Base-by-base conservation (phyloP, 371 early-diverging fungal species). In the Syncephalastrum contaminatum region DNA sequence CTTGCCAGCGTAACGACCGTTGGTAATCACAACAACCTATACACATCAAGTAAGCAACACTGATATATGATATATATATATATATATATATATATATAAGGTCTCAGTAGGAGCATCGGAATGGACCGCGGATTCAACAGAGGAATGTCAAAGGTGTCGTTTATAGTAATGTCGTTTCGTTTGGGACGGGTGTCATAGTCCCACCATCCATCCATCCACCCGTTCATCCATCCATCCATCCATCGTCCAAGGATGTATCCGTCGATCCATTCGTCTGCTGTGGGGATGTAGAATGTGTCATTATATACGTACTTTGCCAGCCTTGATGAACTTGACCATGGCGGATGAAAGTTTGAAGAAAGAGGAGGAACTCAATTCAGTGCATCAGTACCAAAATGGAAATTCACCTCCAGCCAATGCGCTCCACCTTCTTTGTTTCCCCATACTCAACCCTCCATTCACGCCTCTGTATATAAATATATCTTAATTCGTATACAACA, bases 1-100 rank as follows among this genome's bases (percentile, higher is more conserved):
- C 85, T 94, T 95, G 66, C 98, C 98, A 80, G 98, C 97, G 75
- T 89, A 92, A 69, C 96, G 93, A 68, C 98, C 98, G 75, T 94
- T 90, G 56, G 96, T 90, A 77, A 98, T 81, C 64, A 98, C 88
- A 63, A 94, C 97, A 70, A 96, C 97, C 92, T 97, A 70, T 24
- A 39, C 8, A 30, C 0, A 2, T 30, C 36, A 12, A 30, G 43
- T 16, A 43, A 20, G n/a, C 18, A 27, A 49, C 45, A 47, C 12
- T 25, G 20, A 21, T 30, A 43, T 4, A 22, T n/a, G n/a, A n/a
- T n/a, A n/a, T n/a, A n/a, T n/a, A n/a, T n/a, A n/a, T n/a, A n/a
- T n/a, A n/a, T n/a, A n/a, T n/a, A n/a, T n/a, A n/a, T n/a, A n/a
- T n/a, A n/a, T n/a, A n/a, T n/a, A n/a, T 21, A 19, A 45, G 16